Percentiles rank a stretch among this genome's conserved stretches.
These are phyloP conservation scores for Penicillium diatomitis DNA, from an alignment of 495 filamentous ascomycete genomes.

Conservation along the genomic window DNA sequence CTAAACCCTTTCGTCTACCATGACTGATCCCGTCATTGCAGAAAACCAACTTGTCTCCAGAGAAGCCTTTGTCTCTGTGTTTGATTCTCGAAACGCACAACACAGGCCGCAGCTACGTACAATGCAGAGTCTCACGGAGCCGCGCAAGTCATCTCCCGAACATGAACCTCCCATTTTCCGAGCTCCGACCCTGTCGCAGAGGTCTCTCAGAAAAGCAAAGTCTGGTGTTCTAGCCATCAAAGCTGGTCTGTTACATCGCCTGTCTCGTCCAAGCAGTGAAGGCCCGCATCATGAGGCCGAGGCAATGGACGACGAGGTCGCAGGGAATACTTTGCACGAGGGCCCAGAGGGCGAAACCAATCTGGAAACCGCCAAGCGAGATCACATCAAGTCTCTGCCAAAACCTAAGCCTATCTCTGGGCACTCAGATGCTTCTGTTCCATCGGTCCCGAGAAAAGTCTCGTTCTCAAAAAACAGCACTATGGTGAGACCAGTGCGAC, in stretches of 20 bases:
- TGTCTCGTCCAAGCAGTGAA: slow-evolving; percentile 1
- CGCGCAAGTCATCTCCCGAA: slow-evolving; percentile 5
- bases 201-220: slow-evolving; percentile 26
- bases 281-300: too few species aligned
- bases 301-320: too few species aligned
- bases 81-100: slow-evolving; percentile 25
- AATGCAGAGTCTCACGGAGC: slow-evolving; percentile 4
- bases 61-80: slow-evolving; percentile 28
- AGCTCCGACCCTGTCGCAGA: slow-evolving; percentile 20
- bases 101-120: slow-evolving; percentile 20
- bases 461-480: too few species aligned
- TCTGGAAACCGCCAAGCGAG: too few species aligned
- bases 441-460: too few species aligned
- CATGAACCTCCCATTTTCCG: slow-evolving; percentile 12
- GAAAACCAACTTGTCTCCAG: slow-evolving; percentile 20
- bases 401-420: too few species aligned
- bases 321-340: too few species aligned
- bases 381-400: too few species aligned
- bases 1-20: neutral
- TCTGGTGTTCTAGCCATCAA: slow-evolving; percentile 24
- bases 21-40: neutral
- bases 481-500: too few species aligned
- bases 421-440: too few species aligned
- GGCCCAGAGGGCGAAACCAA: too few species aligned
- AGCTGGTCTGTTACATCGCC: slow-evolving; percentile 17